phyloP scores from a whole-genome alignment of 768 basidiomycete genomes.

The Podaxis rugospora region DNA sequence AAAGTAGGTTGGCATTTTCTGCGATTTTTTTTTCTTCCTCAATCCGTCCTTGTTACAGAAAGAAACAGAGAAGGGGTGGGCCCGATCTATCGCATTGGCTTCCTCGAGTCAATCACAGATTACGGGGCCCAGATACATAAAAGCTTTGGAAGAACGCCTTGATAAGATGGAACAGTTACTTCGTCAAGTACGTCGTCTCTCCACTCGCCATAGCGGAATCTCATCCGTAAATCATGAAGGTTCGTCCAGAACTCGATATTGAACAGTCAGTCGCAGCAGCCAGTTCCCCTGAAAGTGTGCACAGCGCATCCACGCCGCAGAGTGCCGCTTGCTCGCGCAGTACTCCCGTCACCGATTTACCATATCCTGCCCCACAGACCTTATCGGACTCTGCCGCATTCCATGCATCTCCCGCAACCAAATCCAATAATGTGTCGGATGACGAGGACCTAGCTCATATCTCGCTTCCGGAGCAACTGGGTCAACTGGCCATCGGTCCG shows the following conservation, averaged over 20 bases:
- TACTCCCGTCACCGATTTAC: slow-evolving; percentile 13
- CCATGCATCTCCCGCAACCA: slow-evolving; percentile 10
- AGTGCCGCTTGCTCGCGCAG: neutral
- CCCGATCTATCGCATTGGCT: neutral
- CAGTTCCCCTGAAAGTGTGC: slow-evolving; percentile 10
- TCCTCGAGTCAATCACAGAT: neutral
- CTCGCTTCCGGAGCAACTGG: slow-evolving; percentile 27
- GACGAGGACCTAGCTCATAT: slow-evolving; percentile 29
- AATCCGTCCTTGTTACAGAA: slow-evolving; percentile 18
- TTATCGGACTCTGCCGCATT: slow-evolving; percentile 11
- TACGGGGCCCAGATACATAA: slow-evolving; percentile 23
- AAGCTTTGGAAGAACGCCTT: slow-evolving; percentile 24
- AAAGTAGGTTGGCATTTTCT: slow-evolving; percentile 29
- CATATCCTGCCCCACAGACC: slow-evolving; percentile 14
- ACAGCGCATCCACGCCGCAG: neutral
- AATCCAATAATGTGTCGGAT: slow-evolving; percentile 17
- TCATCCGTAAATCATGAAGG: slow-evolving; percentile 10
- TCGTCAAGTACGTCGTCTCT: slow-evolving; percentile 18
- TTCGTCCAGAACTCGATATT: slow-evolving; percentile 20
- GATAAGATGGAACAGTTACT: slow-evolving; percentile 26
- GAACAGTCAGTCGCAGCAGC: slow-evolving; percentile 9
- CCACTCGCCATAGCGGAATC: neutral
- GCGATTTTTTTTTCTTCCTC: neutral
- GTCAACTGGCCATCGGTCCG: slow-evolving; percentile 23
- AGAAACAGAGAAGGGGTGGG: slow-evolving; percentile 32